These are phyloP conservation scores for Fusarium redolens DNA, from an alignment of 2,329 filamentous ascomycete genomes.

Conservation along the genomic window DNA sequence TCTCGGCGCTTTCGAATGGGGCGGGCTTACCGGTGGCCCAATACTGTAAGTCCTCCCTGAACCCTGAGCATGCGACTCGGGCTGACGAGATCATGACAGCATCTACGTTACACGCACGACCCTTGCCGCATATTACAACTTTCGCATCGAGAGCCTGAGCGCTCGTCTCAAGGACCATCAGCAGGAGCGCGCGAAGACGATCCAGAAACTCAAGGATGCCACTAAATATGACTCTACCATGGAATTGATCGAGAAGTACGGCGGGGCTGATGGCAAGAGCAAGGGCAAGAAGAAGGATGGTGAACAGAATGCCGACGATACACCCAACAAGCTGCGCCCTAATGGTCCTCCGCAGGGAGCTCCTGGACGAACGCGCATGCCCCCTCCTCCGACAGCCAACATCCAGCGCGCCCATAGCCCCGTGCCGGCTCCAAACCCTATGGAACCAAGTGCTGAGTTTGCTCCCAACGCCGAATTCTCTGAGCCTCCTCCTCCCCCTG, in stretches of 20 bases:
- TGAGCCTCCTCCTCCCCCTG: slow-evolving; percentile 52
- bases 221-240: slow-evolving; percentile 97
- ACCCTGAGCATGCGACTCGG: not conserved
- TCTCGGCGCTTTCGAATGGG: slow-evolving; percentile 82
- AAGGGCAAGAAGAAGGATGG: slow-evolving; percentile 46
- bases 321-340: slow-evolving; percentile 27
- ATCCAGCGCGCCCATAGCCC: slow-evolving; percentile 60
- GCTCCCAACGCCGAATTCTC: slow-evolving; percentile 72
- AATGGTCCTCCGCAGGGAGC: slow-evolving; percentile 22
- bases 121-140: slow-evolving; percentile 80
- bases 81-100: slow-evolving; percentile 57
- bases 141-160: slow-evolving; percentile 78
- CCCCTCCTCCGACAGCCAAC: slow-evolving; percentile 72
- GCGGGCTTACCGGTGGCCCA: slow-evolving; percentile 81
- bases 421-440: slow-evolving; percentile 43
- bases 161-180: slow-evolving; percentile 78
- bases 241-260: slow-evolving; percentile 94
- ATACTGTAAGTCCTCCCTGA: slow-evolving; percentile 70
- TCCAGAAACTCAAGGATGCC: slow-evolving; percentile 92
- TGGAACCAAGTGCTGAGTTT: slow-evolving; percentile 70
- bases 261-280: slow-evolving; percentile 68
- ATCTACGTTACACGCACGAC: slow-evolving; percentile 80
- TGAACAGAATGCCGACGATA: slow-evolving; percentile 23
- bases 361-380: slow-evolving; percentile 59
- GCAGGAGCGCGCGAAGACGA: slow-evolving; percentile 84